Evolutionary conservation across 2,329 filamentous ascomycete genomes (phyloP), one percentile per base, ranked within the genome.

Genomic region (Fusarium udum): DNA sequence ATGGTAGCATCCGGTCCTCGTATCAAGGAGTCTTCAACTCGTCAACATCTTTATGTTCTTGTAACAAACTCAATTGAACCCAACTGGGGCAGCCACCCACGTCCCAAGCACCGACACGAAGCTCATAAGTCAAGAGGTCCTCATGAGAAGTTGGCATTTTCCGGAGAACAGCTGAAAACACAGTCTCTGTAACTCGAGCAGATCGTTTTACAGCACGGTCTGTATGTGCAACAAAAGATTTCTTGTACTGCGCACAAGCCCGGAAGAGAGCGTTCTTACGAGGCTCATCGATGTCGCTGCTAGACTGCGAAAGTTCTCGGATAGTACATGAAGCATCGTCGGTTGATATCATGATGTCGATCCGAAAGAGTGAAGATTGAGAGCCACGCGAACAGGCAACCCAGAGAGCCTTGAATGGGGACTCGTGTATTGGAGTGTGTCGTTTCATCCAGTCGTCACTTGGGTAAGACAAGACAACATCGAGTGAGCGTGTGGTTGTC

Each of bases 41-140:
- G 11, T 49, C 36, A 12, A 4, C 14, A 24, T 58, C 49, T 58
- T 39, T 66, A 13, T 42, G 40, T 18, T 58, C 48, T 22, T 66
- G 61, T 26, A 65, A 12, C 8, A 66, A 39, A 37, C 61, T 66
- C 42, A 65, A 57, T 39, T 65, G 49, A 49, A 43, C 61, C 63
- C 63, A 66, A 20, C 49, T 49, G 4, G 63, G 63, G 11, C 36
- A 65, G 6, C 36, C 48, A 15, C 11, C 22, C 18, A 28, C 18
- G 18, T 65, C 49, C 49, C 42, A 58, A 28, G 63, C 26, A 24
- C 65, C 36, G 20, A 65, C 10, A 3, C 7, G 53, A 32, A 66
- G 45, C 18, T 58, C 42, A 28, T 49, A 66, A 36, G 48, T 31
- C 36, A 58, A 10, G n/a, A 66, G 22, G 18, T 66, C 28, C 5